Base-by-base conservation (phyloP, 1,284 basidiomycete genomes). In the Sutorius eximius region DNA sequence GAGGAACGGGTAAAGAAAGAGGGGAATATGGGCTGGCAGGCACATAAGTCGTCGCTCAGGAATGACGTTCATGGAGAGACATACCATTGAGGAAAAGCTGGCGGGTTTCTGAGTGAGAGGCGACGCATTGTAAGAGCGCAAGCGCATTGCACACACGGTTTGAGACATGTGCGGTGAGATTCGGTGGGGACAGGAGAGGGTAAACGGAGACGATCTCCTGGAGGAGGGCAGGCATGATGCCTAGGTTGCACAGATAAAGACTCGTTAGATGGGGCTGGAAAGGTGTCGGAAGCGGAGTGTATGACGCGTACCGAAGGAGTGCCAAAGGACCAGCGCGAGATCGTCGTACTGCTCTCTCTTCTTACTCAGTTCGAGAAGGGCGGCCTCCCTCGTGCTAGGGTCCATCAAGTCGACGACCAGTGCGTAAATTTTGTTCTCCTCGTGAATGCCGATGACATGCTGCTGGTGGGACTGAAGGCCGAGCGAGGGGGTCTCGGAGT, bases 141-240 rank as follows among this genome's bases (percentile, higher is more conserved):
- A 99, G 86, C 16, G 97, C 97, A 73, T 99, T 99, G 80, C 97
- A 99, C 44, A 99, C 97, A 50, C 97, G 87, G 73, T 99, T 99
- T n/a, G 94, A 97, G 48, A 95, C 95, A 74, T 98, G 95, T 1
- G 97, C 97, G 3, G 95, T 98, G 51, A 99, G 84, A 59, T 95
- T 93, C 3, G 97, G 96, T 0, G 97, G 97, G 15, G 93, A 93
- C 45, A 99, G 83, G 49, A 97, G 82, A 1, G 96, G 96, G 74
- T 99, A 99, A 50, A 99, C 97, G 18, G 95, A 95, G 52, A 99
- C 94, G 66, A 99, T 99, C 75, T 99, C 97, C 70, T 98, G 94
- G 33, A 99, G 78, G 44, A 99, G 82, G 3, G 93, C 93, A n/a
- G 95, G 94, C 95, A 99, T 99, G 68, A 99, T 93, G 53, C 95